A percentile compares a stretch with the other conserved stretches of the same genome.
phyloP scores from a whole-genome alignment of 2,329 filamentous ascomycete genomes.

The Alternaria solani region DNA sequence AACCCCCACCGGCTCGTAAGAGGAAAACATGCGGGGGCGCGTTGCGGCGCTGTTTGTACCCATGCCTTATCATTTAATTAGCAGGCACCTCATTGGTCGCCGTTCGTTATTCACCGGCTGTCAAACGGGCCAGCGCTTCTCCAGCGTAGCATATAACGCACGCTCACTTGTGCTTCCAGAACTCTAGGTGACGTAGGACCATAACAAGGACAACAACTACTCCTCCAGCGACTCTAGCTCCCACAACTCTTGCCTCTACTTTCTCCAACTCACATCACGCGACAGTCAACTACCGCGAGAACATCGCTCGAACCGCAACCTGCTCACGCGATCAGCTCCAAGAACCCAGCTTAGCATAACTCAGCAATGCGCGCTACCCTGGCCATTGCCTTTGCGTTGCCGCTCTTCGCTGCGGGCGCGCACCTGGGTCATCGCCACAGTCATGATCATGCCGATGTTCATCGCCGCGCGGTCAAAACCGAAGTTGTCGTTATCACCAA shows the following conservation, averaged over 20 bases:
- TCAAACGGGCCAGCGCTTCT: not conserved
- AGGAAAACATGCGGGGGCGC: not conserved
- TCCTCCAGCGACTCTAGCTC: not conserved
- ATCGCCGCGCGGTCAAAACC: conserved; percentile 7
- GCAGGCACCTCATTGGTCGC: conserved; percentile 2
- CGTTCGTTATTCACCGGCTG: not conserved
- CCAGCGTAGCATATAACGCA: conserved; percentile 1
- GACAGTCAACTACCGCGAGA: conserved; percentile 1
- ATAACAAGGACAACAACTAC: conserved; percentile 4
- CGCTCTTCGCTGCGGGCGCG: conserved; percentile 4
- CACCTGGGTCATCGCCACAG: not conserved
- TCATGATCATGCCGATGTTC: conserved; percentile 3
- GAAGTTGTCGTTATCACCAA: conserved; percentile 21
- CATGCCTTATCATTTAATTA: not conserved
- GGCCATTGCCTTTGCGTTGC: not conserved
- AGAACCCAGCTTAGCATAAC: not conserved
- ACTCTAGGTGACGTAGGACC: not conserved
- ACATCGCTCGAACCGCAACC: not conserved
- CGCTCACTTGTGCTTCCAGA: conserved; percentile 8
- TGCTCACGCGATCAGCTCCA: not conserved
- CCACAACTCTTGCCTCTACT: not conserved
- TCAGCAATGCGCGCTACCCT: conserved; percentile 4
- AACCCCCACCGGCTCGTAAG: not conserved
- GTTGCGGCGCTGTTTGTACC: not conserved
- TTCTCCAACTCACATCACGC: not conserved